Evolutionary conservation across 106 monocot species (phyloP).

Genomic region (Gastrodia elata): DNA sequence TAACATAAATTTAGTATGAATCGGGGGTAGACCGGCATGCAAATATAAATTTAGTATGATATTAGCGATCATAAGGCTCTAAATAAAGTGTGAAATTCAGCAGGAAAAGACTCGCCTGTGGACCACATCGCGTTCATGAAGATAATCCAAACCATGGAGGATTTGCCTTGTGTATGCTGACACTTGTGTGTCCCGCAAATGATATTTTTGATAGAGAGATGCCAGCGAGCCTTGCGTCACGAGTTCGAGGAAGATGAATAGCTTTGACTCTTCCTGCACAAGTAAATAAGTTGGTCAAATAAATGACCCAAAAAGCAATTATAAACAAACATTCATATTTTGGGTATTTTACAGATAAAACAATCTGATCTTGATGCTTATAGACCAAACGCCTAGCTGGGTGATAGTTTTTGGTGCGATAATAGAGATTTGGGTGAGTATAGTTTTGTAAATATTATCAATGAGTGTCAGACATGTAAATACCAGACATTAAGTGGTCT

Average conservation of each 20-base stretch:
- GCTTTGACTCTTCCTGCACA: conserved; percentile 26
- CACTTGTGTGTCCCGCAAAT: conserved; percentile 24
- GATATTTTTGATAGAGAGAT: conserved; percentile 29
- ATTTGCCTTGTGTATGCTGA: conserved; percentile 39
- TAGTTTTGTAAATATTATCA: too few species aligned
- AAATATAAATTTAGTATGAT: background rate
- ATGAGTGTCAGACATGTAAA: too few species aligned
- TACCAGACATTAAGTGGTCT: background rate
- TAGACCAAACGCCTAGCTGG: too few species aligned
- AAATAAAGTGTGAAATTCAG: background rate
- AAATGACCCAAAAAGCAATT: background rate
- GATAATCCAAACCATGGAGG: conserved; percentile 29
- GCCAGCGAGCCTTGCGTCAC: conserved; percentile 50
- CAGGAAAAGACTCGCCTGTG: conserved; percentile 19
- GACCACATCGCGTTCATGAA: conserved; percentile 28
- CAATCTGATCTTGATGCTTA: too few species aligned
- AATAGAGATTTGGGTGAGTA: too few species aligned
- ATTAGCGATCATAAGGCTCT: background rate
- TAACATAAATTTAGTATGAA: background rate
- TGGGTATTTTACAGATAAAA: too few species aligned
- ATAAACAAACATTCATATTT: background rate
- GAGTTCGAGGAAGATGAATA: conserved; percentile 32
- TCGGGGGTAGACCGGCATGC: too few species aligned
- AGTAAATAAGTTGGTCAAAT: background rate
- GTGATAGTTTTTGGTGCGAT: too few species aligned